phyloP scores from a whole-genome alignment of 1,139 yeast species.

The Debaryomyces subglobosus region DNA sequence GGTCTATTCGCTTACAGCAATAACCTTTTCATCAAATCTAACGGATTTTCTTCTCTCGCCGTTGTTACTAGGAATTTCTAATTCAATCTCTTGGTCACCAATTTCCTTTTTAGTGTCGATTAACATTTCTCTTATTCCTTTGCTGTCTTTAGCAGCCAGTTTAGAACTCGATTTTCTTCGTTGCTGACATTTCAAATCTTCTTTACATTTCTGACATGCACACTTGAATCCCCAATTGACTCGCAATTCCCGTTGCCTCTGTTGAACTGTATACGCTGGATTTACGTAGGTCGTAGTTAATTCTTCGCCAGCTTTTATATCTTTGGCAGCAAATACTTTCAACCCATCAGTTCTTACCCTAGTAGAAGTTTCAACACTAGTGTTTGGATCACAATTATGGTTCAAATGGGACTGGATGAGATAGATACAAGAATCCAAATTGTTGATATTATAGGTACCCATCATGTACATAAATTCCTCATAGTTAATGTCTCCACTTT shows the following conservation, averaged over 20 bases:
- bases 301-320: conserved; percentile 67
- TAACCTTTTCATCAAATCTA: conserved; percentile 67
- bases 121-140: conserved; percentile 52
- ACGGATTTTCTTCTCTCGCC: conserved; percentile 70
- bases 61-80: conserved; percentile 43
- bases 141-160: conserved; percentile 20
- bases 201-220: conserved; percentile 64
- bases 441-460: conserved; percentile 77
- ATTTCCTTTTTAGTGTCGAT: conserved; percentile 33
- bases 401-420: conserved; percentile 70
- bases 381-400: conserved; percentile 77
- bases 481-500: conserved; percentile 40
- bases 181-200: conserved; percentile 50
- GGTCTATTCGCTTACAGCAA: conserved; percentile 24
- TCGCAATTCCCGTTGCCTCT: conserved; percentile 67
- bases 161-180: conserved; percentile 37
- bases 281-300: conserved; percentile 71
- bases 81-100: conserved; percentile 51
- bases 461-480: conserved; percentile 62
- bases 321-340: conserved; percentile 60
- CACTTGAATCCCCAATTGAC: conserved; percentile 89
- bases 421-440: conserved; percentile 65
- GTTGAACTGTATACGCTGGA: conserved; percentile 62
- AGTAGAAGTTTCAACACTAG: conserved; percentile 53
- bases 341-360: conserved; percentile 55